These are phyloP conservation scores for Neoascochyta sp. DNA, from an alignment of 2,329 filamentous ascomycete species.

Conservation along the genomic window DNA sequence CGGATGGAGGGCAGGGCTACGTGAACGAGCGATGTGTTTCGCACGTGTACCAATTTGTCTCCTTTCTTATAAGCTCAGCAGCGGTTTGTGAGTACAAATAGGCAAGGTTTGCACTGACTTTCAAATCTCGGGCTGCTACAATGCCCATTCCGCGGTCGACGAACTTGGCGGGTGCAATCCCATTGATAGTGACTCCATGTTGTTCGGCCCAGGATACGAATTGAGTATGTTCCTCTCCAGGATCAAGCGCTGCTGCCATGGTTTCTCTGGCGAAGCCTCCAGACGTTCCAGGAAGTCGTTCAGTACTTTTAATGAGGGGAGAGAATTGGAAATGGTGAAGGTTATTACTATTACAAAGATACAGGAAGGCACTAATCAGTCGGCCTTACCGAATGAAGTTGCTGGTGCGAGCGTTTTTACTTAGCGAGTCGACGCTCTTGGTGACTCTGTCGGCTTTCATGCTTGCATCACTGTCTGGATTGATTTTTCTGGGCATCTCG, in stretches of 20 bases:
- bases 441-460: too few species aligned
- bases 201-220: conserved; percentile 66
- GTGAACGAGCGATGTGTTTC: conserved; percentile 59
- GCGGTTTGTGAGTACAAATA: neutral
- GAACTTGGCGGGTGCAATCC: conserved; percentile 63
- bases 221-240: conserved; percentile 44
- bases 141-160: conserved; percentile 75
- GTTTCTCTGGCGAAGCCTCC: too few species aligned
- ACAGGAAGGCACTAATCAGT: too few species aligned
- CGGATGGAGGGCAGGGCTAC: conserved; percentile 55
- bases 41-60: conserved; percentile 63
- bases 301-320: too few species aligned
- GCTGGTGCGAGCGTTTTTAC: too few species aligned
- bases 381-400: too few species aligned
- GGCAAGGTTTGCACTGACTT: conserved; percentile 47
- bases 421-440: too few species aligned
- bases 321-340: too few species aligned
- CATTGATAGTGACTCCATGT: conserved; percentile 64
- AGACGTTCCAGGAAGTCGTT: too few species aligned
- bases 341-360: too few species aligned
- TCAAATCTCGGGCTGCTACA: conserved; percentile 62
- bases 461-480: too few species aligned
- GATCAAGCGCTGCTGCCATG: conserved; percentile 33
- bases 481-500: too few species aligned
- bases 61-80: conserved; percentile 47